phyloP scores from a whole-genome alignment of 2,329 filamentous ascomycete species.

The Epichloe elymi region DNA sequence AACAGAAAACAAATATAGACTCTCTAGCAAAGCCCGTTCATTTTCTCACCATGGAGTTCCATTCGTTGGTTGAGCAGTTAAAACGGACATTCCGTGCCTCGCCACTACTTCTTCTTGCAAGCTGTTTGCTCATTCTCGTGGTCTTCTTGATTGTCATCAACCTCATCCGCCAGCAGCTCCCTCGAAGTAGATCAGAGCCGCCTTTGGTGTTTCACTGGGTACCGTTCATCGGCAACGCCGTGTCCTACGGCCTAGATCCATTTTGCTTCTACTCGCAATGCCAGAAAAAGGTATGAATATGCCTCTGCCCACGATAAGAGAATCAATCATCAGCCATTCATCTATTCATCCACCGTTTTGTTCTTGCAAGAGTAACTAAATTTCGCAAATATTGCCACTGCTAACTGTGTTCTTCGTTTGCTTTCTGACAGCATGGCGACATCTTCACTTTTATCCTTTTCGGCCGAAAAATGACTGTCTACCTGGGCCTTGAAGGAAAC shows the following conservation, averaged over 20 bases:
- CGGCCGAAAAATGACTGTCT: conserved; percentile 81
- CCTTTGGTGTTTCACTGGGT: conserved; percentile 73
- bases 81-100: too few relatives aligned
- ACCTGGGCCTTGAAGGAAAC: conserved; percentile 68
- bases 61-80: too few relatives aligned
- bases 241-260: conserved; percentile 91
- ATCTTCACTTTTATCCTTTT: conserved; percentile 86
- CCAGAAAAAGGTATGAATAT: conserved; percentile 55
- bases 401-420: not conserved
- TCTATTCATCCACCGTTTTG: not conserved
- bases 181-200: conserved; percentile 35
- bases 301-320: too few relatives aligned
- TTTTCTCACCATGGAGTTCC: too few relatives aligned
- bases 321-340: not conserved
- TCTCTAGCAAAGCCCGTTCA: too few relatives aligned
- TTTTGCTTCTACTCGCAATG: conserved; percentile 71
- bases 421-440: conserved; percentile 57
- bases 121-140: too few relatives aligned
- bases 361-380: not conserved
- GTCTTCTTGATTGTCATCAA: too few relatives aligned
- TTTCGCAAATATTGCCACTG: not conserved
- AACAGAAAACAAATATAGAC: too few relatives aligned
- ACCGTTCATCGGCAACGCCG: conserved; percentile 76
- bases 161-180: too few relatives aligned
- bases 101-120: too few relatives aligned